Evolutionary conservation across 1,284 basidiomycete genomes (phyloP), one percentile per base, ranked within the genome.

Genomic region (Cystobasidium sp.): DNA sequence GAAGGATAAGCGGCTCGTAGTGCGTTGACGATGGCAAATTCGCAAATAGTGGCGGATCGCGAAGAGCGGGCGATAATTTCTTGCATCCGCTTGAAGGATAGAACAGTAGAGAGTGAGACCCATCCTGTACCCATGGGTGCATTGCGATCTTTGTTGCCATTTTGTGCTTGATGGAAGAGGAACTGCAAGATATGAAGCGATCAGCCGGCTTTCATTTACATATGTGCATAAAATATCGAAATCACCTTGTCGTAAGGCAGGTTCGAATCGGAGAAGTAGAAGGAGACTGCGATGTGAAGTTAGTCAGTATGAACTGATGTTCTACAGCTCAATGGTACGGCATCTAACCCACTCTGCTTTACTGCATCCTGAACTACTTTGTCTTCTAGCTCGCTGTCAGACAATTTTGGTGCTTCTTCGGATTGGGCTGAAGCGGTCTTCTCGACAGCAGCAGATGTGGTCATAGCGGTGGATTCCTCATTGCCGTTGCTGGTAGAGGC

Each of bases 241-340:
- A 18, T 65, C 61, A 97, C 98, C 89, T 92, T 94, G 88, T 98
- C 97, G 80, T 90, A 95, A 14, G 97, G 96, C 63, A 99, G 87
- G 84, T 99, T 99, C 43, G 94, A 88, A 84, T 97, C 93, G 66
- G 91, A 91, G 84, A 99, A 95, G 86, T 99, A 99, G 84, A 98
- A 99, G 83, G 96, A 93, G 80, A 97, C 95, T 97, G 76, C 12
- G 31, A 12, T 0, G 49, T 14, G n/a, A 47, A 16, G 7, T 6
- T n/a, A 14, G 4, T 66, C 20, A 39, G 47, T 6, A 49, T 20
- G 14, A 7, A 20, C n/a, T 37, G 20, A 53, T 53, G 51, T 47
- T 14, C 31, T 10, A 14, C 12, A 20, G 24, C 41, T 7, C 10
- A 10, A 20, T 51, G 24, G 24, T 18, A 14, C 10, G 44, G 18